These are phyloP conservation scores for Ogataea minuta DNA, from an alignment of 805 yeast species.

Conservation along the genomic window DNA sequence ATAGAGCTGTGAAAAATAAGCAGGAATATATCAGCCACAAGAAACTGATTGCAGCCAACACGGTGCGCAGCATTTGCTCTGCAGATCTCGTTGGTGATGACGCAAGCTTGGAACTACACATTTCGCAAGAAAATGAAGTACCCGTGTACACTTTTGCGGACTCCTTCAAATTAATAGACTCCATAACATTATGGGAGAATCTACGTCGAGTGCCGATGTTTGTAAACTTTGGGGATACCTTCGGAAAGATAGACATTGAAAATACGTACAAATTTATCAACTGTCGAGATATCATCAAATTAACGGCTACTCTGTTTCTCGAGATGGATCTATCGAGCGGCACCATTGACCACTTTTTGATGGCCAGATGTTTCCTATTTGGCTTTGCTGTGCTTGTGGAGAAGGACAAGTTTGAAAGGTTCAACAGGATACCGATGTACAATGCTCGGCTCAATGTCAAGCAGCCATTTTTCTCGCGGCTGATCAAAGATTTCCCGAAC, in stretches of 20 bases:
- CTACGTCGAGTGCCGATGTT: slow-evolving; percentile 12
- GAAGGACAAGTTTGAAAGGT: slow-evolving; percentile 16
- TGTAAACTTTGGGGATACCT: slow-evolving; percentile 12
- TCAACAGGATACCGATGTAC: slow-evolving; percentile 18
- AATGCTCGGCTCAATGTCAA: slow-evolving; percentile 11
- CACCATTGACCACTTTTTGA: slow-evolving; percentile 6
- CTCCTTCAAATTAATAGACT: slow-evolving; percentile 3
- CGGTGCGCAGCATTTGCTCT: slow-evolving; percentile 17
- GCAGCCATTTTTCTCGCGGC: slow-evolving; percentile 8
- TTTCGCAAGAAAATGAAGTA: not conserved
- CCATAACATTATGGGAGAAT: slow-evolving; percentile 13
- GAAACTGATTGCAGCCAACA: slow-evolving; percentile 18
- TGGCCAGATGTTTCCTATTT: slow-evolving; percentile 19
- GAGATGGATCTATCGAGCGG: slow-evolving; percentile 9
- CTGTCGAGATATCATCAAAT: slow-evolving; percentile 10
- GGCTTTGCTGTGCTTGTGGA: slow-evolving; percentile 18
- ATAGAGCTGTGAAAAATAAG: slow-evolving; percentile 18
- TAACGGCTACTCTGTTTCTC: slow-evolving; percentile 9
- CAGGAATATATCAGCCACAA: slow-evolving; percentile 19
- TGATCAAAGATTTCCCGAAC: slow-evolving; percentile 14
- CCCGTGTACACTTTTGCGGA: slow-evolving; percentile 4
- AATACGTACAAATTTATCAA: slow-evolving; percentile 18
- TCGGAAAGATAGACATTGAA: slow-evolving; percentile 8
- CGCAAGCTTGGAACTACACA: slow-evolving; percentile 1
- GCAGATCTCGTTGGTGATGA: not conserved